These are phyloP conservation scores for Grosmannia penicillata DNA, from an alignment of 2,329 filamentous ascomycete genomes.

Conservation along the genomic window DNA sequence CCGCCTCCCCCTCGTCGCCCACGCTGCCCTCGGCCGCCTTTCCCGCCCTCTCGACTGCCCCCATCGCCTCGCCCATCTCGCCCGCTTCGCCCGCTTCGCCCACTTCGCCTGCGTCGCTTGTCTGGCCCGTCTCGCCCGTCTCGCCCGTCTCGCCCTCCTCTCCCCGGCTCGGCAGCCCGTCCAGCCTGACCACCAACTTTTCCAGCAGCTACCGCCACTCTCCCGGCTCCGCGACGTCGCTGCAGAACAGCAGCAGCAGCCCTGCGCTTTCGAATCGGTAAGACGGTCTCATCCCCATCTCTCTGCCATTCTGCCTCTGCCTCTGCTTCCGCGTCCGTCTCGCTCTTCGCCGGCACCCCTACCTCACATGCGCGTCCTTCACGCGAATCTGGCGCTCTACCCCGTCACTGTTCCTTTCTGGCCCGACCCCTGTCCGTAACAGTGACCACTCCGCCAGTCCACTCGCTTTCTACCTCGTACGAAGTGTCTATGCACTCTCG, in stretches of 20 bases:
- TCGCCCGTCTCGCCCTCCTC: constrained; percentile 3
- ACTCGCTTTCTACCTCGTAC: too few relatives aligned
- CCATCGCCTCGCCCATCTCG: too few relatives aligned
- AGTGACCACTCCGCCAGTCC: too few relatives aligned
- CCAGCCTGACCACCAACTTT: neutral
- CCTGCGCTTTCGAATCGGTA: constrained; percentile 11
- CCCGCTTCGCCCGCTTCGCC: too few relatives aligned
- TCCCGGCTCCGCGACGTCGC: constrained; percentile 5
- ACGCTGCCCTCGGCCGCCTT: constrained; percentile 6
- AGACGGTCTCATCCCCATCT: constrained; percentile 2
- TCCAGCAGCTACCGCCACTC: neutral
- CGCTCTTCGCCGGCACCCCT: too few relatives aligned
- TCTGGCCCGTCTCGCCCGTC: too few relatives aligned
- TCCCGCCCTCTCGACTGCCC: neutral
- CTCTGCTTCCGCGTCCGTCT: neutral
- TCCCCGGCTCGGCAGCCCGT: neutral
- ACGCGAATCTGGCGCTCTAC: too few relatives aligned
- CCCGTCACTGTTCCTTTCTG: neutral
- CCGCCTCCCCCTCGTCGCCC: constrained; percentile 10
- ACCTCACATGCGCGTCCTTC: too few relatives aligned
- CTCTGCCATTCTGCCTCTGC: neutral
- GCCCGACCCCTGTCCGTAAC: constrained; percentile 4
- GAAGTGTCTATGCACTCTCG: too few relatives aligned
- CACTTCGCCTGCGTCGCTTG: too few relatives aligned
- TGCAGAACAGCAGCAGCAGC: constrained; percentile 5